Conservation (phyloP, 1,284 basidiomycete genomes). For the Cutaneotrichosporon arboriforme region DNA sequence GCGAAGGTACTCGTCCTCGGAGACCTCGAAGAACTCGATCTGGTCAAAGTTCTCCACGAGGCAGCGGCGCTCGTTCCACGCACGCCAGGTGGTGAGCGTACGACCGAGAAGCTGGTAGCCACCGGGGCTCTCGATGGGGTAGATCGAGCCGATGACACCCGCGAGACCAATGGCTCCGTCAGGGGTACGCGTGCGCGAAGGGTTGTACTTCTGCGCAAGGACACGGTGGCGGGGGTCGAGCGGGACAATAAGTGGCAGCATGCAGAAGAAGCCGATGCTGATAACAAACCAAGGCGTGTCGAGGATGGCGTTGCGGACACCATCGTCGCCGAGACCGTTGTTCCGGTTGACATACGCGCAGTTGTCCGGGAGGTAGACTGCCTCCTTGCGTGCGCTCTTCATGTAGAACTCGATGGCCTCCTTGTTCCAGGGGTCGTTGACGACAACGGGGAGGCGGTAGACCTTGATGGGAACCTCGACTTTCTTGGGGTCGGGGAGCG, state of each 20-base stretch:
- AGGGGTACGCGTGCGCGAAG: slow-evolving; percentile 43
- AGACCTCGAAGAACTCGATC: slow-evolving; percentile 45
- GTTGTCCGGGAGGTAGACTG: slow-evolving; percentile 64
- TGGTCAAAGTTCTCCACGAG: slow-evolving; percentile 62
- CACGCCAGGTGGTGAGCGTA: slow-evolving; percentile 36
- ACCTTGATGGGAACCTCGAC: slow-evolving; percentile 54
- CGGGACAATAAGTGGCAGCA: slow-evolving; percentile 26
- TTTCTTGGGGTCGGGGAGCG: slow-evolving; percentile 20
- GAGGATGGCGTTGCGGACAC: slow-evolving; percentile 16
- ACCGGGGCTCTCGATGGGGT: slow-evolving; percentile 61
- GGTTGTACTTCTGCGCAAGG: slow-evolving; percentile 49
- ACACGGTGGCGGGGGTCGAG: slow-evolving; percentile 26
- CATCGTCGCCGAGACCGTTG: slow-evolving; percentile 43
- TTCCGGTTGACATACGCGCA: slow-evolving; percentile 60
- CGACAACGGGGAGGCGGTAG: slow-evolving; percentile 59
- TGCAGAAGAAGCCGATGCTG: slow-evolving; percentile 23
- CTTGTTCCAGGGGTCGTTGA: slow-evolving; percentile 58
- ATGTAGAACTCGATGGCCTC: slow-evolving; percentile 60
- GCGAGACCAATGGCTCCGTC: slow-evolving; percentile 55
- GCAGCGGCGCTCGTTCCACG: slow-evolving; percentile 54
- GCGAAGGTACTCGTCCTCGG: slow-evolving; percentile 41
- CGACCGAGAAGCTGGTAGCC: slow-evolving; percentile 60
- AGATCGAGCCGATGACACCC: slow-evolving; percentile 55
- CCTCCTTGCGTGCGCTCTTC: slow-evolving; percentile 36
- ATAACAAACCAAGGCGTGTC: slow-evolving; percentile 22